Evolutionary conservation across 306 rosid genomes (phyloP), one percentile per base, ranked within the genome.

Genomic region (Astragalus membranaceus): DNA sequence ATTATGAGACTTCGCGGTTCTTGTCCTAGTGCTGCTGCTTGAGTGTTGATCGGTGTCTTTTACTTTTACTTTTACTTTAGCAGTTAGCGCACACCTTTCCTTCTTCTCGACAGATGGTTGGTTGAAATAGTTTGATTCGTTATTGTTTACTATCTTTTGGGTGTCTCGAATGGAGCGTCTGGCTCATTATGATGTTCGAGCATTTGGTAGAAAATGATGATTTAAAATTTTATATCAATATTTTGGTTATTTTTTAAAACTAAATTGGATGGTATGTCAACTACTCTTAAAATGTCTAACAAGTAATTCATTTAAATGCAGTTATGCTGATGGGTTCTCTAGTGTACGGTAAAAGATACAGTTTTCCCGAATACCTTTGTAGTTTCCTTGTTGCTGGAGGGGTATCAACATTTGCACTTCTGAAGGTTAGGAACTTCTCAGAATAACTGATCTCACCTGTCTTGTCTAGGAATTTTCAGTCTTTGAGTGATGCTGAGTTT

Each of bases 371-470:
- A 81, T 91, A 89, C 79, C 69, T 91, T 67, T 95, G 96, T 68
- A 73, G 92, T 73, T 77, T 87, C 75, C 96, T 95, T 77, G 99
- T 91, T 85, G 99, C 99, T 52, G 99, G 99, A 81, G 99, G 99
- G 46, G 95, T 94, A 47, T 91, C 99, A 12, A 71, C 81, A 79
- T 95, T 95, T 67, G 97, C 97, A 20, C 96, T 95, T 66, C 67
- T 95, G 69, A 95, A 89, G 97, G 99, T 94, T 69, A 61, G 81
- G 47, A 64, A 29, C 72, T 52, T 42, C 30, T 46, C 54, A 51
- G 46, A 47, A 53, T 62, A 64, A 55, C 26, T 23, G 48, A 57
- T 20, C 69, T 64, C 46, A 12, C 32, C 10, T 4, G 29, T 73
- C 48, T 47, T 56, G 37, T 37, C 5, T 64, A 36, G 69, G 58